A percentile compares a stretch with the other conserved stretches of the same genome.
phyloP scores from a whole-genome alignment of 306 rosid species.

The Vigna angularis region DNA sequence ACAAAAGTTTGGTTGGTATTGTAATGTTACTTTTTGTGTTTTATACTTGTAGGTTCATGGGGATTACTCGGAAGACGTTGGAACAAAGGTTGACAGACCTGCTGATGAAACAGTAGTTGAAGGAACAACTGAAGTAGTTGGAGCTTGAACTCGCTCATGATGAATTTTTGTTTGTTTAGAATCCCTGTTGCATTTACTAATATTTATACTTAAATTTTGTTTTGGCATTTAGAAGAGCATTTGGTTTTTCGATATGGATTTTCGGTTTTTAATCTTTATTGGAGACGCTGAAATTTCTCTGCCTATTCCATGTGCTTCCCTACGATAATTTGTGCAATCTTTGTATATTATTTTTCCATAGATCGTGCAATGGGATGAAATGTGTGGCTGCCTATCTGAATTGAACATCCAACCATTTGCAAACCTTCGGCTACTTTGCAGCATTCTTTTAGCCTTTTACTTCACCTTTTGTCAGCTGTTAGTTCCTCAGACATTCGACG shows the following conservation, averaged over 20 bases:
- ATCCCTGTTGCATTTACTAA: not conserved
- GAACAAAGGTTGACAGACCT: conserved; percentile 87
- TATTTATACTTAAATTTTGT: conserved; percentile 29
- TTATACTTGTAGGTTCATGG: conserved; percentile 77
- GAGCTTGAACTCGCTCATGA: conserved; percentile 56
- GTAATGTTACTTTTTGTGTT: not conserved
- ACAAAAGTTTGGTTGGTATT: not conserved
- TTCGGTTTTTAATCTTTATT: not conserved
- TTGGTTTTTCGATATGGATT: conserved; percentile 38
- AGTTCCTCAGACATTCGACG: too few species aligned
- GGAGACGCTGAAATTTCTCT: not conserved
- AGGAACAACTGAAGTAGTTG: conserved; percentile 68
- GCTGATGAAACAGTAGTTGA: conserved; percentile 69
- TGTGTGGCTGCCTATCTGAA: not conserved
- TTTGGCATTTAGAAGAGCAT: conserved; percentile 28
- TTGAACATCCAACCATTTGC: not conserved
- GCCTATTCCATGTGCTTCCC: not conserved
- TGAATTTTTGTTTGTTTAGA: conserved; percentile 39
- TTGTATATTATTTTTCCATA: not conserved
- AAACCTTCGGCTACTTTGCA: not conserved
- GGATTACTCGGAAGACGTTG: conserved; percentile 81
- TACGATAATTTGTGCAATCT: not conserved
- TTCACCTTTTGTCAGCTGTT: too few species aligned
- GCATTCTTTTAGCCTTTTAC: too few species aligned
- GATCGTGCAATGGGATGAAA: too few species aligned